Base-by-base conservation (phyloP, 441 rosid genomes). In the Adansonia gregorii region DNA sequence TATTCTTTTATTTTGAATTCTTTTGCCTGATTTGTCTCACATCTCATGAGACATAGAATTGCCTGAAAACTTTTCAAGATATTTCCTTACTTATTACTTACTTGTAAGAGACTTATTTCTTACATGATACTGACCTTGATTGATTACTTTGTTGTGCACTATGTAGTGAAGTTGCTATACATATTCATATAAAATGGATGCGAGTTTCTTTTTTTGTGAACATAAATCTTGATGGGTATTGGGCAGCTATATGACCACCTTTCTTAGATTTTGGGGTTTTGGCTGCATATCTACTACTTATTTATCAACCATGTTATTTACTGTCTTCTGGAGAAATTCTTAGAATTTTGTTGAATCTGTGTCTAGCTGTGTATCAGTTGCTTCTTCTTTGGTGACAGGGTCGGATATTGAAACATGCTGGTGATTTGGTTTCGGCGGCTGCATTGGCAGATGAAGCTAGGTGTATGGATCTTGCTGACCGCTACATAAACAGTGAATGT, bases 381-480 rank as follows among this genome's bases (percentile, higher is more conserved):
- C n/a, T 27, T 35, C 43, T 78, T 77, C 68, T 69, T 60, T 81
- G 69, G 78, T 79, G 70, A 76, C 94, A 97, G 99, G 90, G 98
- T 86, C 94, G 95, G 82, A 94, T 97, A 82, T 72, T 94, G 94
- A 97, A 97, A 94, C 99, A 94, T 84, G 98, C 97, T 48, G 99
- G 99, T 78, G 98, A 97, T 85, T 84, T 89, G 85, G 82, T 88
- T 66, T 97, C 96, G 22, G 98, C 99, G 65, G 94, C 98, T 73
- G 89, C 97, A 76, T 92, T 97, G 85, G 99, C 99, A 22, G 99
- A 97, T 90, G 99, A 97, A 90, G 99, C 99, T 78, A 87, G 99
- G 85, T 88, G 97, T 84, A 95, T 97, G 98, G 99, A 97, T 90
- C 90, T 97, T 80, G 99, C 99, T 11, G 99, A 97, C 80, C 93